Evolutionary conservation across 805 yeast genomes (phyloP), one percentile per base, ranked within the genome.

Genomic region (Candida coquimbonensis): DNA sequence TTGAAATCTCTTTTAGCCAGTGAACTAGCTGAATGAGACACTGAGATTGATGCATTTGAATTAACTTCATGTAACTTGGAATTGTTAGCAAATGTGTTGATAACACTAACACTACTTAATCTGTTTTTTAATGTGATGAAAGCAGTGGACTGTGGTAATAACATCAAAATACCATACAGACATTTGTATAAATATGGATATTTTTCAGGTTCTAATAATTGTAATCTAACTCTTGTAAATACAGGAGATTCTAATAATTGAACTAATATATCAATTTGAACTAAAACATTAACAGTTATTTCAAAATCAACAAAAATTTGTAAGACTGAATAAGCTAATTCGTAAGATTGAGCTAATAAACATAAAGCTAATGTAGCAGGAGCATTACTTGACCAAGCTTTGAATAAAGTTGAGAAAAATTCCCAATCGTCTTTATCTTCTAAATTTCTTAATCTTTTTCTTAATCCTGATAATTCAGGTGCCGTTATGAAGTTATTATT

Each of bases 161-260:
- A 73, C 99, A 93, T 93, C 48, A 93, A 69, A 29, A 93, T 75
- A 2, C 98, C 99, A 61, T 88, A 93, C 29, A 93, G 73, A 44
- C 96, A 86, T 60, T 88, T 87, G 71, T 83, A 87, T 32, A 93
- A 67, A 56, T 75, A 85, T 1, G 95, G 95, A 59, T 85, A 75
- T 51, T 75, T 78, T 40, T 82, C 87, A 1, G 96, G 96, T 57
- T 87, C 95, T 40, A 93, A 68, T n/a, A 93, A 68, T 63, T 91
- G 96, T 45, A 93, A 68, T 48, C 99, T 75, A 51, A 90, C 72
- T 55, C 85, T 81, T 17, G 95, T 83, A 63, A 93, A 90, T 2
- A 89, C 90, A 1, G 97, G 98, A 2, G 95, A 83, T 63, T 93
- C 99, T 14, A 93, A 69, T 27, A 91, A 67, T 62, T 93, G 98